Evolutionary conservation across 768 basidiomycete genomes (phyloP).

Genomic region (Agrocybe chaxingu): DNA sequence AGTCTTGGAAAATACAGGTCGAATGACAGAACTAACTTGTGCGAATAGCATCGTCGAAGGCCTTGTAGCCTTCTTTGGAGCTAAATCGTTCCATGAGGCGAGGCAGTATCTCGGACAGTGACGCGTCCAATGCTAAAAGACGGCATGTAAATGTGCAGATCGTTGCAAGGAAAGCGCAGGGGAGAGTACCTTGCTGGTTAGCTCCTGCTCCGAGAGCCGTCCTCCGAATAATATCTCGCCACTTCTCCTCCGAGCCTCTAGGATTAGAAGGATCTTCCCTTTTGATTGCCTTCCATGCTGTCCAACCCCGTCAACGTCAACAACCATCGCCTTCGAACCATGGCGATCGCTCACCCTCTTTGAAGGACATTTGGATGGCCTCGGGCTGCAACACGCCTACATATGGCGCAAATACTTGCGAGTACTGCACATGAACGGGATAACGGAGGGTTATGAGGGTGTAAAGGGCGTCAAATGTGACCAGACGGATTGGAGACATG

Average conservation of each 20-base stretch:
- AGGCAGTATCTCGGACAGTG: conserved; percentile 55
- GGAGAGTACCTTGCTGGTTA: conserved; percentile 44
- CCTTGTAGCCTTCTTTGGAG: conserved; percentile 63
- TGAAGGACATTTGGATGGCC: conserved; percentile 56
- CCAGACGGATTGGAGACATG: conserved; percentile 45
- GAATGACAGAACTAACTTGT: conserved; percentile 18
- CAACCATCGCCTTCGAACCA: not conserved
- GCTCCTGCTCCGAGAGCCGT: conserved; percentile 79
- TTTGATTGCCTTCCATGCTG: conserved; percentile 48
- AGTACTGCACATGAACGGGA: conserved; percentile 66
- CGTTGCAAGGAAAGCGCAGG: not conserved
- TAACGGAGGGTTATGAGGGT: conserved; percentile 70
- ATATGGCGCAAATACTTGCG: conserved; percentile 63
- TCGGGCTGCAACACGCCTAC: conserved; percentile 58
- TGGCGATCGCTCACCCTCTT: conserved; percentile 38
- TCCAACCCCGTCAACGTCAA: not conserved
- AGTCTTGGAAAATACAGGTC: not conserved
- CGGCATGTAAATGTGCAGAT: not conserved
- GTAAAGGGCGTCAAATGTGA: conserved; percentile 77
- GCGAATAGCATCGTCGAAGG: conserved; percentile 29
- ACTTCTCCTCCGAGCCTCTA: conserved; percentile 59
- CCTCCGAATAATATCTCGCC: conserved; percentile 71
- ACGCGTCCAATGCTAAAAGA: conserved; percentile 47
- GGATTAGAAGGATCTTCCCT: conserved; percentile 56
- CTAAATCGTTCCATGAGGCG: conserved; percentile 66